Percentiles rank a stretch among this genome's conserved stretches.
These are phyloP conservation scores for Solanum bukasovii DNA, from an alignment of 257 asterid species.

Conservation along the genomic window DNA sequence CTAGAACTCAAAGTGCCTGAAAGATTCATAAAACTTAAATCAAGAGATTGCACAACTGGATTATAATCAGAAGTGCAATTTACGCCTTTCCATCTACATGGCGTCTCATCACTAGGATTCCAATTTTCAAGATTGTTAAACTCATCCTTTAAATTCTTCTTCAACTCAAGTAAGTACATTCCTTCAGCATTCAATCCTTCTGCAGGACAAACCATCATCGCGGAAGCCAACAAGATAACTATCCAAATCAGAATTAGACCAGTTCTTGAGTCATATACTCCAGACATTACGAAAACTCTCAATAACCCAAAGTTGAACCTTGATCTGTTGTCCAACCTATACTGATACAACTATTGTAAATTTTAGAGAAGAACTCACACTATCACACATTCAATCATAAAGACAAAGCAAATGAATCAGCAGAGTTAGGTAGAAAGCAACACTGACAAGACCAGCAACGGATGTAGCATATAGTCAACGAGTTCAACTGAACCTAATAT, in stretches of 20 bases:
- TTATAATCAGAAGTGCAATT: slow-evolving; percentile 36
- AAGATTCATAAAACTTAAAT: slow-evolving; percentile 45
- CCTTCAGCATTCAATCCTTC: slow-evolving; percentile 65
- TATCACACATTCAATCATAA: not conserved
- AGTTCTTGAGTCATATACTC: slow-evolving; percentile 26
- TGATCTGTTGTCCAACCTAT: slow-evolving; percentile 10
- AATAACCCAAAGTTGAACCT: slow-evolving; percentile 3
- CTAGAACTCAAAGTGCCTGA: slow-evolving; percentile 57
- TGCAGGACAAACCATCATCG: slow-evolving; percentile 23
- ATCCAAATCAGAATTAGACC: slow-evolving; percentile 20
- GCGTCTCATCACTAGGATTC: slow-evolving; percentile 55
- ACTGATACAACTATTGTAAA: not conserved
- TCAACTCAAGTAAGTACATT: slow-evolving; percentile 42
- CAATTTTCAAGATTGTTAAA: slow-evolving; percentile 37
- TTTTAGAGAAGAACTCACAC: not conserved
- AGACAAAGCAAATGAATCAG: not conserved
- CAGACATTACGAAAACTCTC: slow-evolving; percentile 31
- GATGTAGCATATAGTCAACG: not conserved
- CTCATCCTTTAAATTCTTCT: slow-evolving; percentile 43
- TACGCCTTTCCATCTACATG: slow-evolving; percentile 81
- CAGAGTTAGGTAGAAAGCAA: not conserved
- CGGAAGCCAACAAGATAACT: slow-evolving; percentile 14
- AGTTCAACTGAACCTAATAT: not conserved
- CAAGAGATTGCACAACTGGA: slow-evolving; percentile 51
- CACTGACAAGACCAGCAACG: not conserved